A percentile compares a stretch with the other conserved stretches of the same genome.
These are phyloP conservation scores for Aciculosporium take DNA, from an alignment of 2,329 filamentous ascomycete genomes.

Conservation along the genomic window DNA sequence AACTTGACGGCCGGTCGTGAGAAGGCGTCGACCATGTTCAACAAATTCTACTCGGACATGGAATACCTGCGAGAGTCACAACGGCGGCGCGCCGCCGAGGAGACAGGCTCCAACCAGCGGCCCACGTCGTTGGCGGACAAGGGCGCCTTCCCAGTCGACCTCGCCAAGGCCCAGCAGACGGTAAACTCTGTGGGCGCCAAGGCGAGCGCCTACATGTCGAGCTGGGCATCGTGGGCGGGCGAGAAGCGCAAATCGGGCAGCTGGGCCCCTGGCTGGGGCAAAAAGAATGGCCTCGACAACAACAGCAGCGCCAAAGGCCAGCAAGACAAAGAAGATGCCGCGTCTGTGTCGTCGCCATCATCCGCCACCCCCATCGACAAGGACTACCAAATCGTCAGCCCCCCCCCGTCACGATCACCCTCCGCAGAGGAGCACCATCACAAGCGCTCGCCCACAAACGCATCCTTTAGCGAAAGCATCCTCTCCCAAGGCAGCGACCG, in stretches of 20 bases:
- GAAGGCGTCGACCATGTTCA: constrained; percentile 77
- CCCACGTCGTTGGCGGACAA: constrained; percentile 6
- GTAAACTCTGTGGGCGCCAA: constrained; percentile 36
- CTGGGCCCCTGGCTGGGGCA: constrained; percentile 28
- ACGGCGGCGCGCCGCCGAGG: constrained; percentile 24
- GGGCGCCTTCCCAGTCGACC: constrained; percentile 12
- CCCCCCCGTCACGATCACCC: constrained; percentile 15
- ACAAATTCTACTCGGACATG: constrained; percentile 79
- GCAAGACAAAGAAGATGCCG: constrained; percentile 16
- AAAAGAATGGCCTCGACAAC: constrained; percentile 9
- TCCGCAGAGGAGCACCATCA: constrained; percentile 16
- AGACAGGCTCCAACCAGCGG: constrained; percentile 17
- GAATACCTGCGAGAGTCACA: constrained; percentile 44
- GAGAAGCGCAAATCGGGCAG: constrained; percentile 55
- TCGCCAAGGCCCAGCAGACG: constrained; percentile 30
- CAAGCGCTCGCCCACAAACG: constrained; percentile 21
- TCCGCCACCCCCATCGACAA: constrained; percentile 24
- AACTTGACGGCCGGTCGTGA: constrained; percentile 79
- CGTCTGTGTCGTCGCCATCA: constrained; percentile 16
- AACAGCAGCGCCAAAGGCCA: constrained; percentile 9
- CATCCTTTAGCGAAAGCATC: constrained; percentile 10
- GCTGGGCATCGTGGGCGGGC: constrained; percentile 56
- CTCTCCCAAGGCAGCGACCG: constrained; percentile 5
- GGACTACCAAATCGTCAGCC: constrained; percentile 23
- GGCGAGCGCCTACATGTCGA: constrained; percentile 51